Percentiles rank a stretch among this genome's conserved stretches.
Evolutionary conservation across 306 rosid species (phyloP).

Genomic region (Quercus cerris): DNA sequence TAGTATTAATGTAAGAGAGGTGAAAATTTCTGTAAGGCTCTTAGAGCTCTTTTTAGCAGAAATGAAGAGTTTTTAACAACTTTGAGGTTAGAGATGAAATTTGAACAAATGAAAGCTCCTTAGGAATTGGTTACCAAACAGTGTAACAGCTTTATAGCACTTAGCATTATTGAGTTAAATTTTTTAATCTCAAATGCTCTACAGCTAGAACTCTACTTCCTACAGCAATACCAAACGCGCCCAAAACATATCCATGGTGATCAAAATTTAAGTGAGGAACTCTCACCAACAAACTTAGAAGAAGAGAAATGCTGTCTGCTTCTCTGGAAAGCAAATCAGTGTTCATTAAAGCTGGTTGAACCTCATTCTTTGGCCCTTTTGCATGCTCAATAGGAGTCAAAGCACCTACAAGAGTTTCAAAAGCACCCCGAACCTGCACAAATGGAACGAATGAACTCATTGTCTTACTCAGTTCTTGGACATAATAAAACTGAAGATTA

Average conservation of each 20-base stretch:
- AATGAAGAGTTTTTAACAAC: too few relatives aligned
- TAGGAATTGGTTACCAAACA: too few relatives aligned
- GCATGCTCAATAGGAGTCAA: slow-evolving; percentile 75
- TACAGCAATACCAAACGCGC: too few relatives aligned
- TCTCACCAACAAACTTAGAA: slow-evolving; percentile 86
- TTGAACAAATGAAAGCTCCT: too few relatives aligned
- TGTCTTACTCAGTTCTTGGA: neutral
- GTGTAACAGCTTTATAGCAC: too few relatives aligned
- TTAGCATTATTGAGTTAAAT: too few relatives aligned
- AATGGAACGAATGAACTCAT: slow-evolving; percentile 18
- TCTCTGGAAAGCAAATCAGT: slow-evolving; percentile 89
- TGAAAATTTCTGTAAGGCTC: too few relatives aligned
- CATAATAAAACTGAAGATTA: slow-evolving; percentile 11
- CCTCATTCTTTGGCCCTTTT: slow-evolving; percentile 67
- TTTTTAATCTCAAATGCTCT: too few relatives aligned
- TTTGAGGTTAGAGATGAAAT: too few relatives aligned
- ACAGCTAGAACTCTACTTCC: too few relatives aligned
- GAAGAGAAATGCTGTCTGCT: slow-evolving; percentile 80
- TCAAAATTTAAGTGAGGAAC: slow-evolving; percentile 16
- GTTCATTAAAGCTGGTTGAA: slow-evolving; percentile 83
- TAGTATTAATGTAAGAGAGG: too few relatives aligned
- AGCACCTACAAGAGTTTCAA: slow-evolving; percentile 87
- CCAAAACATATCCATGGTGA: neutral
- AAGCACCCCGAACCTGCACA: slow-evolving; percentile 82
- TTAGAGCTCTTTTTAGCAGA: too few relatives aligned